Evolutionary conservation across 495 filamentous ascomycete species (phyloP).

Genomic region (Aspergillus nidulans): DNA sequence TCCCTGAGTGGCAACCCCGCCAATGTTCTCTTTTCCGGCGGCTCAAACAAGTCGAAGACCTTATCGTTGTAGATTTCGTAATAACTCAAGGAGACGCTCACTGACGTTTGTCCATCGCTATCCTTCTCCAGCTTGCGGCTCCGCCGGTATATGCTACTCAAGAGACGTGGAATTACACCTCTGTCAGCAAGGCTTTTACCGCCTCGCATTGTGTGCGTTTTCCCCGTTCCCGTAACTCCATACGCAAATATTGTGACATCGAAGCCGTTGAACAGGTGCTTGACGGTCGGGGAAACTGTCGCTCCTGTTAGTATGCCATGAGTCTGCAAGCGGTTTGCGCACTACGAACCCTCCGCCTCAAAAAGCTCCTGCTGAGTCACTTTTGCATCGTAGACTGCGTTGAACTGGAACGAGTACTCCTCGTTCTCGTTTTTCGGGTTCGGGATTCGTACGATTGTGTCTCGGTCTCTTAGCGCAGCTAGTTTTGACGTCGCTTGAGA

Average conservation of each 20-base stretch:
- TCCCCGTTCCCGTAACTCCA: slow-evolving; percentile 91
- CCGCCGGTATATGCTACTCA: slow-evolving; percentile 81
- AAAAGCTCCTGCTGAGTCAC: slow-evolving; percentile 83
- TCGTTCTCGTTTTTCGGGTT: slow-evolving; percentile 91
- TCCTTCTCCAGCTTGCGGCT: slow-evolving; percentile 87
- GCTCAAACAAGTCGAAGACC: slow-evolving; percentile 88
- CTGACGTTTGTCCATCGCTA: slow-evolving; percentile 64
- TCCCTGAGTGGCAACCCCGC: slow-evolving; percentile 87
- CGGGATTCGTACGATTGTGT: slow-evolving; percentile 79
- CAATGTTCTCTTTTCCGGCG: slow-evolving; percentile 82
- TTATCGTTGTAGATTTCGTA: slow-evolving; percentile 99
- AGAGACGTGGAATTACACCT: slow-evolving; percentile 83
- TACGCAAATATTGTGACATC: slow-evolving; percentile 96
- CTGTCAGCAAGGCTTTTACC: slow-evolving; percentile 84
- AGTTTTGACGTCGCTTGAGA: slow-evolving; percentile 35
- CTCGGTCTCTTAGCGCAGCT: slow-evolving; percentile 49
- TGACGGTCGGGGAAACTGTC: slow-evolving; percentile 69
- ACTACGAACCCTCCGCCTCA: slow-evolving; percentile 70
- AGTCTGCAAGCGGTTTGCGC: neutral
- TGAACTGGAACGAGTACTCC: slow-evolving; percentile 92
- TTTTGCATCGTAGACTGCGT: slow-evolving; percentile 77
- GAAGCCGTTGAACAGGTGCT: slow-evolving; percentile 88
- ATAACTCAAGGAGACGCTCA: slow-evolving; percentile 81
- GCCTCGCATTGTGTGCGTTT: slow-evolving; percentile 97
- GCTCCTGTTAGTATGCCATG: slow-evolving; percentile 20